These are phyloP conservation scores for Candida coleopterorum DNA, from an alignment of 805 yeast species.

Conservation along the genomic window DNA sequence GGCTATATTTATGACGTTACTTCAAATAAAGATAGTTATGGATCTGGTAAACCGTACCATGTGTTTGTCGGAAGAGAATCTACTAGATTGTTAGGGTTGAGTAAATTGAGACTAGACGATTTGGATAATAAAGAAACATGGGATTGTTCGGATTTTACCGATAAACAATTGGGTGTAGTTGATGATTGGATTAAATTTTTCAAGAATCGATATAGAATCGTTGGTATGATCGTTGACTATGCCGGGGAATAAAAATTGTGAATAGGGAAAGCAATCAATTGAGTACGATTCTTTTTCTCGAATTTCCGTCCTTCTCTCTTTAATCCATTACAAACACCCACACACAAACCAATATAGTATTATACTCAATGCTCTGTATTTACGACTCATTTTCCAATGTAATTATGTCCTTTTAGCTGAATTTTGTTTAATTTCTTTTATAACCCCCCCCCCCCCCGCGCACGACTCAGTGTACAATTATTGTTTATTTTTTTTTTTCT, in stretches of 20 bases:
- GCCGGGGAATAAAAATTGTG: conserved; percentile 6
- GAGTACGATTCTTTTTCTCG: not conserved
- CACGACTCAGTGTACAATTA: too few species aligned
- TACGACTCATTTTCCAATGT: too few species aligned
- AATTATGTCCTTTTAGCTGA: too few species aligned
- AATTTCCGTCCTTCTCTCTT: too few species aligned
- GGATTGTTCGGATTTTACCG: conserved; percentile 50
- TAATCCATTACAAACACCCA: not conserved
- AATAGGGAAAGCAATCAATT: too few species aligned
- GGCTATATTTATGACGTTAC: conserved; percentile 80
- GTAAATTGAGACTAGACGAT: conserved; percentile 29
- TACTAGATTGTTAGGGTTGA: conserved; percentile 69
- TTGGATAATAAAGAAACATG: conserved; percentile 26
- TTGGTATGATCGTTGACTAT: conserved; percentile 35
- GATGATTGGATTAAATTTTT: conserved; percentile 74
- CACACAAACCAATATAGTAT: too few species aligned
- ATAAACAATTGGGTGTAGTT: conserved; percentile 54
- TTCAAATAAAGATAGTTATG: conserved; percentile 60
- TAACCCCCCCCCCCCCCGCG: too few species aligned
- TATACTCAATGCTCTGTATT: too few species aligned
- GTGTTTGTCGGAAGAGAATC: conserved; percentile 74
- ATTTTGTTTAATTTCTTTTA: too few species aligned
- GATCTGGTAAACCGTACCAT: conserved; percentile 71
- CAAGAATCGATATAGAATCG: conserved; percentile 38
- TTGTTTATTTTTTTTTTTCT: too few species aligned